Percentiles rank a stretch among this genome's conserved stretches.
These are phyloP conservation scores for Cyathus striatus DNA, from an alignment of 768 basidiomycete genomes.

Conservation along the genomic window DNA sequence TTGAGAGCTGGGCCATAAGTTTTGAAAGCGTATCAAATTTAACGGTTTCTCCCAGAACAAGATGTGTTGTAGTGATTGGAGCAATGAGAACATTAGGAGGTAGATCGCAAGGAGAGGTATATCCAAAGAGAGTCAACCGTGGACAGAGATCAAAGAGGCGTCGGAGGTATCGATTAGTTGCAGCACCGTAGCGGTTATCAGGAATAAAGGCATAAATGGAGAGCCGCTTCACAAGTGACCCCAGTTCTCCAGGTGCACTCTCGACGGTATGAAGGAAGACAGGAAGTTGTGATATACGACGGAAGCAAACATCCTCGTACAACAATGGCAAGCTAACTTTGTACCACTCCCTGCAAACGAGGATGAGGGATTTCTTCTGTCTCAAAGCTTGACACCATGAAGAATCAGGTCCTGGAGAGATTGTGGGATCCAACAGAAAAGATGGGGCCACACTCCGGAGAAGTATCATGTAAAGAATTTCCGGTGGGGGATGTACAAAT, in stretches of 20 bases:
- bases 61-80: conserved; percentile 1
- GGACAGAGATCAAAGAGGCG: conserved; percentile 5
- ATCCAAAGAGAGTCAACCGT: background rate
- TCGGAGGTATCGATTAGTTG: conserved; percentile 1
- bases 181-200: conserved; percentile 1
- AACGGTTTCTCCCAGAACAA: background rate
- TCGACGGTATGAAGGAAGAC: conserved; percentile 5
- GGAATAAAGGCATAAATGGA: conserved; percentile 4
- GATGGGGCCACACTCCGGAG: background rate
- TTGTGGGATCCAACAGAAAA: conserved; percentile 4
- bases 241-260: conserved; percentile 2
- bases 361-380: conserved; percentile 1
- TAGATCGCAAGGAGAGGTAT: background rate
- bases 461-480: conserved; percentile 5
- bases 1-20: background rate
- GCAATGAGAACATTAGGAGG: background rate
- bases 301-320: conserved; percentile 8
- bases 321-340: conserved; percentile 5
- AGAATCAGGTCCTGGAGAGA: conserved; percentile 2
- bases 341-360: conserved; percentile 4
- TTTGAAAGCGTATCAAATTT: background rate
- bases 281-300: conserved; percentile 4
- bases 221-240: conserved; percentile 7
- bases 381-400: conserved; percentile 5
- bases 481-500: conserved; percentile 2